Evolutionary conservation across 495 filamentous ascomycete species (phyloP), one percentile per base, ranked within the genome.

Genomic region (Letharia columbiana): DNA sequence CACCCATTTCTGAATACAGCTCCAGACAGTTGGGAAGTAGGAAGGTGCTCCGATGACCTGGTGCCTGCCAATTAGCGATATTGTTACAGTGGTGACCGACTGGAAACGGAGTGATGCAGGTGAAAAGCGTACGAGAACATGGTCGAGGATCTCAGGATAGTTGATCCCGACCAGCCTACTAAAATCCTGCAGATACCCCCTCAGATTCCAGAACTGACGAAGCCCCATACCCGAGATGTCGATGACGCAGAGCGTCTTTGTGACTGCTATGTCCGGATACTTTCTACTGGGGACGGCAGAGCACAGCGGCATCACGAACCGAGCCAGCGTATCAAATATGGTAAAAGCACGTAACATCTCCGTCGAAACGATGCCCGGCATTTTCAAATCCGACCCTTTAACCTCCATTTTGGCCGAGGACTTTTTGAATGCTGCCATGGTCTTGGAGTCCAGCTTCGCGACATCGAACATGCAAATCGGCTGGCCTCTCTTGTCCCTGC

Each of bases 1-100:
- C 71, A 96, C 95, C 91, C 91, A 96, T 71, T 87, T 86, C 79
- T 94, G 93, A 76, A 94, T 88, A 91, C 91, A 95, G 69, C 88
- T 83, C 91, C 91, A 96, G 62, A 96, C 90, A 9, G 91, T 95
- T 42, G 89, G 89, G 77, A 96, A 96, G 81, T 94, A 96, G 58
- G 84, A 80, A 6, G 91, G 91, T 7, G 91, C 91, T 57, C 90
- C 90, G 66, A 96, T 89, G 71, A 96, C 90, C 82, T 89, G 35
- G 17, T 70, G 61, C 5, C 28, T 31, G 7, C 63, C 13, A 65
- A 23, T 59, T n/a, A 41, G 28, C 40, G 31, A 47, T 65, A 0
- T 56, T 17, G 28, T 56, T 31, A 4, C 18, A 7, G 52, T 35
- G 52, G 10, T 31, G 4, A 15, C 40, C 18, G 5, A 42, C 15